These are phyloP conservation scores for Coemansia sp. DNA, from an alignment of 192 early-diverging fungal species.

Conservation along the genomic window DNA sequence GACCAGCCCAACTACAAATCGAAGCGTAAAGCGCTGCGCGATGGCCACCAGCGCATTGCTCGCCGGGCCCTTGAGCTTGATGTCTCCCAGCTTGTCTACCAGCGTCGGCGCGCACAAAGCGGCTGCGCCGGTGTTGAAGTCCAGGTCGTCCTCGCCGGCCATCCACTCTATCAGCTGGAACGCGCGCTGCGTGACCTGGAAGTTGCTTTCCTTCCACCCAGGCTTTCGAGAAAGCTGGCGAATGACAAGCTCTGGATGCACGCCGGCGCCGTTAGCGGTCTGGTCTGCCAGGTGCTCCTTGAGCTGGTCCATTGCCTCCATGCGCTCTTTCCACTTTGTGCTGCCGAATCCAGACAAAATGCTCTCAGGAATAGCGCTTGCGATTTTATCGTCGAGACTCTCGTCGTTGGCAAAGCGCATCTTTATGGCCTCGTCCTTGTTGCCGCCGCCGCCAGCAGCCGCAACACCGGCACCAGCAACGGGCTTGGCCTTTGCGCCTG, in stretches of 20 bases:
- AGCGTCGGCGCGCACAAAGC: slow-evolving; percentile 69
- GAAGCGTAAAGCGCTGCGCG: slow-evolving; percentile 71
- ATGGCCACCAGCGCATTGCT: slow-evolving; percentile 76
- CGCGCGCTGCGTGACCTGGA: slow-evolving; percentile 79
- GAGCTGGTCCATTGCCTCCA: slow-evolving; percentile 82
- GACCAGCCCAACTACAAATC: slow-evolving; percentile 76
- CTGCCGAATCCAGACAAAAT: slow-evolving; percentile 64
- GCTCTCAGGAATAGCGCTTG: slow-evolving; percentile 59
- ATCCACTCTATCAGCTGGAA: slow-evolving; percentile 73
- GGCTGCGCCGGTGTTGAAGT: slow-evolving; percentile 71
- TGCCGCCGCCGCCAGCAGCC: slow-evolving; percentile 26
- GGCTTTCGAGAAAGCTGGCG: slow-evolving; percentile 78
- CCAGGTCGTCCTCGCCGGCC: slow-evolving; percentile 56
- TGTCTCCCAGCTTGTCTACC: slow-evolving; percentile 91
- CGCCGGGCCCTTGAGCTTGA: slow-evolving; percentile 85
- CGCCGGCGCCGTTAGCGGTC: slow-evolving; percentile 55
- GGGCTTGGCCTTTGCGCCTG: slow-evolving; percentile 35
- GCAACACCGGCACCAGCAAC: not conserved
- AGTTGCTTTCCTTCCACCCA: slow-evolving; percentile 98
- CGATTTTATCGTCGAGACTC: slow-evolving; percentile 59
- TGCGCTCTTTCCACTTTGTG: slow-evolving; percentile 81
- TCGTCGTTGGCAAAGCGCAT: slow-evolving; percentile 70
- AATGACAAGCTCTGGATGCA: slow-evolving; percentile 73
- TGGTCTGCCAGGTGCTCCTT: slow-evolving; percentile 61
- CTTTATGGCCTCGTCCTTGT: slow-evolving; percentile 57